These are phyloP conservation scores for Tillandsia leiboldiana DNA, from an alignment of 176 grass and related monocot genomes.

Conservation along the genomic window DNA sequence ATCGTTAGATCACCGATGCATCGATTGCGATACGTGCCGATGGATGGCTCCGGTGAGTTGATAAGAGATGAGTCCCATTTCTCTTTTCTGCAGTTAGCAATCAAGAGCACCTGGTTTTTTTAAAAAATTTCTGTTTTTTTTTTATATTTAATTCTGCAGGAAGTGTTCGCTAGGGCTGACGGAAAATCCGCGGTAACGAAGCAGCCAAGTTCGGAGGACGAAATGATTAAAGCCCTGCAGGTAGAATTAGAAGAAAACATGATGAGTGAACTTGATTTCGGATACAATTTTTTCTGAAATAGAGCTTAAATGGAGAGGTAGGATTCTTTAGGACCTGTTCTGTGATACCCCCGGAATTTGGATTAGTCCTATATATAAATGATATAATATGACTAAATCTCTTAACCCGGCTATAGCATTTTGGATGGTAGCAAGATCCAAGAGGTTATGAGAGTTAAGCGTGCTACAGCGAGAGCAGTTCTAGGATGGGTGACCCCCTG, in stretches of 20 bases:
- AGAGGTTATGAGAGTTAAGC: too few relatives aligned
- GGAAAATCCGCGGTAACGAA: conserved; percentile 46
- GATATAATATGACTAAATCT: too few relatives aligned
- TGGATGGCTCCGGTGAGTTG: conserved; percentile 73
- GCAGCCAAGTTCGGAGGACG: conserved; percentile 43
- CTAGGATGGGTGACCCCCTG: too few relatives aligned
- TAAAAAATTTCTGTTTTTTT: not conserved
- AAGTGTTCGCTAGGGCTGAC: conserved; percentile 57
- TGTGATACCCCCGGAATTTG: too few relatives aligned
- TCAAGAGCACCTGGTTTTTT: not conserved
- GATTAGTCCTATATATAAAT: too few relatives aligned
- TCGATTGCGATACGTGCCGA: conserved; percentile 86
- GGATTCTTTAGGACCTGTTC: too few relatives aligned
- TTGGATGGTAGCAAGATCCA: too few relatives aligned
- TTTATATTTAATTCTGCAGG: conserved; percentile 25
- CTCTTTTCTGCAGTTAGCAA: not conserved
- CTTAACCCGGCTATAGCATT: too few relatives aligned
- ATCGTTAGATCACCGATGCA: conserved; percentile 56
- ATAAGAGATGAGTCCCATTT: not conserved
- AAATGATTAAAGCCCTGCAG: conserved; percentile 63
- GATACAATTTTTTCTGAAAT: too few relatives aligned
- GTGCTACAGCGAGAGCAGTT: too few relatives aligned
- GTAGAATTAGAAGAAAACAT: conserved; percentile 9
- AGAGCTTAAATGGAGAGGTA: too few relatives aligned
- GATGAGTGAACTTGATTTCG: too few relatives aligned